phyloP scores from a whole-genome alignment of 352 stramenopile genomes.

The Phytopythium oedochilum region DNA sequence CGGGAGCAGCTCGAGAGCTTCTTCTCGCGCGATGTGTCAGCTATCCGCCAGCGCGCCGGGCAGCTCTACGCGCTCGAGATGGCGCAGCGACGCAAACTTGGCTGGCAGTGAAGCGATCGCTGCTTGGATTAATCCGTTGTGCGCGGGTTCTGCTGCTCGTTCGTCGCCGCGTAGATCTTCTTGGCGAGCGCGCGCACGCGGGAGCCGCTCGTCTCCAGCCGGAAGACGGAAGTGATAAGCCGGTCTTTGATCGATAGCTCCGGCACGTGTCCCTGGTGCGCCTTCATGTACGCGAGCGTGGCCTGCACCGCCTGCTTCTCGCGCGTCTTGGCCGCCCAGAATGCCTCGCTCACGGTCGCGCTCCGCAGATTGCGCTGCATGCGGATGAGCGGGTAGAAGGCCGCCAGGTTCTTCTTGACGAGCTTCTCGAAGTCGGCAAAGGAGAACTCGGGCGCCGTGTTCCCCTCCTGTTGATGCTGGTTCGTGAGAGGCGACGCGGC shows the following conservation, averaged over 20 bases:
- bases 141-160: background rate
- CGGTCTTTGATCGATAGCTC: constrained; percentile 34
- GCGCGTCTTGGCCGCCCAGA: constrained; percentile 41
- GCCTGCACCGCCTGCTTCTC: constrained; percentile 32
- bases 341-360: constrained; percentile 32
- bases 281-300: constrained; percentile 33
- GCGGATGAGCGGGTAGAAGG: constrained; percentile 49
- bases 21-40: constrained; percentile 38
- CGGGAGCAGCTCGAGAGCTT: constrained; percentile 35
- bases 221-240: constrained; percentile 19
- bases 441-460: constrained; percentile 6
- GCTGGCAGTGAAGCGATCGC: constrained; percentile 5
- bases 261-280: constrained; percentile 29
- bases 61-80: constrained; percentile 44
- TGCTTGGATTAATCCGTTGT: constrained; percentile 9
- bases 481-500: background rate
- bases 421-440: constrained; percentile 57
- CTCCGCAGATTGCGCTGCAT: constrained; percentile 41
- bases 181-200: constrained; percentile 28
- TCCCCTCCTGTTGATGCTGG: background rate
- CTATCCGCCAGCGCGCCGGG: constrained; percentile 41
- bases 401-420: constrained; percentile 34
- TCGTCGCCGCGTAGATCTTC: constrained; percentile 28
- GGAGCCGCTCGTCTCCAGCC: constrained; percentile 17
- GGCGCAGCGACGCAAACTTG: constrained; percentile 22